Base-by-base conservation (phyloP, 306 rosid species). In the Cucurbita ficifolia region DNA sequence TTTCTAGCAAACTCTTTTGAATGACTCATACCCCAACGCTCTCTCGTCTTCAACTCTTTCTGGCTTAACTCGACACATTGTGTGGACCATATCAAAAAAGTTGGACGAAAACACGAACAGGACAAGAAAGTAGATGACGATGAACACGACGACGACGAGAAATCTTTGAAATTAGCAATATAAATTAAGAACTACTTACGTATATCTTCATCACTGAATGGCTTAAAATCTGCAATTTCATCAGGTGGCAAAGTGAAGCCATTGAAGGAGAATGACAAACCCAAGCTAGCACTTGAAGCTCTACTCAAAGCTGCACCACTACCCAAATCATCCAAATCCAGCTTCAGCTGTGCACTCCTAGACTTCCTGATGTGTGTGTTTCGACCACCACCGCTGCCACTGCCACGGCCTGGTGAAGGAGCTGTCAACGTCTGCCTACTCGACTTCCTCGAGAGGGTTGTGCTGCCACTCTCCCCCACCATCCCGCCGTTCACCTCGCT, bases 261-360 rank as follows among this genome's bases (percentile, higher is more conserved):
- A 22, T 96, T 91, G 86, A 95, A 95, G 21, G 96, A 89, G 80
- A 95, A 91, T 0, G 99, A 95, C 45, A 95, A 84, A 3, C 99
- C 99, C 83, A 95, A 77, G 84, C 97, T 91, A 29, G 99, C 99
- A 77, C 99, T 95, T 1, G 97, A 91, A n/a, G 97, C 99, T 69
- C 99, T 76, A 63, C 99, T 95, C 0, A 95, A 87, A 19, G 92
- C 96, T 0, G 97, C 97, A 4, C 99, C 97, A 35, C 88, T 89
- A 48, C 77, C 80, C 49, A 89, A 50, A 33, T 95, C 99, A 68
- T 88, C 97, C 22, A 91, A 10, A 1, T 91, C 97, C 12, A 88
- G 29, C 87, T 87, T 94, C 79, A 94, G 38, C 72, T 95, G 99
- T 40, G 96, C 99, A 57, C 99, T 95, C 76, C 96, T 82, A 0